Conservation (phyloP, 345 rosid genomes). For the Gossypium raimondii region DNA sequence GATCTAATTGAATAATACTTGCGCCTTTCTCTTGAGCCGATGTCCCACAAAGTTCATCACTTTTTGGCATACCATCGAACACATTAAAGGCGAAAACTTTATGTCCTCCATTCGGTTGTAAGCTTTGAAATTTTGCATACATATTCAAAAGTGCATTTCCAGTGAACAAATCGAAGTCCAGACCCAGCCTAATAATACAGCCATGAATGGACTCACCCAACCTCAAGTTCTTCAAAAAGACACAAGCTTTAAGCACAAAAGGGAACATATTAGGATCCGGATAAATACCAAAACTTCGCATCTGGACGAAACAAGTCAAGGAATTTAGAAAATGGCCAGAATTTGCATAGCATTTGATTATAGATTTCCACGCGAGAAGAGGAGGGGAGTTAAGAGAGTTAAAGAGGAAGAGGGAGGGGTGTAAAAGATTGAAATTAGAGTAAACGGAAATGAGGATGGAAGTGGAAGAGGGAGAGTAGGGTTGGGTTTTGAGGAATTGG, state of each 20-base stretch:
- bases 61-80: constrained; percentile 45
- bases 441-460: constrained; percentile 57
- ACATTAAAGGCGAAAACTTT: constrained; percentile 6
- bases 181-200: constrained; percentile 53
- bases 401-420: constrained; percentile 47
- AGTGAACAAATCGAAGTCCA: constrained; percentile 59
- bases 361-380: constrained; percentile 64
- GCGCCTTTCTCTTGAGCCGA: background rate
- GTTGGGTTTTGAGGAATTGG: constrained; percentile 48
- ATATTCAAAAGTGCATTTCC: constrained; percentile 85
- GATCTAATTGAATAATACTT: constrained; percentile 15
- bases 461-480: constrained; percentile 30
- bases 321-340: constrained; percentile 41
- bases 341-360: constrained; percentile 58
- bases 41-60: constrained; percentile 5
- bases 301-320: constrained; percentile 41
- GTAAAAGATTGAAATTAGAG: constrained; percentile 51
- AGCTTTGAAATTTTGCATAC: constrained; percentile 56
- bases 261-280: constrained; percentile 72
- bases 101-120: constrained; percentile 8
- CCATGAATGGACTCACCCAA: constrained; percentile 80
- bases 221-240: constrained; percentile 46
- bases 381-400: constrained; percentile 48
- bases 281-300: constrained; percentile 55
- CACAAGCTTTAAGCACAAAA: constrained; percentile 60